Percentiles rank a stretch among this genome's conserved stretches.
Evolutionary conservation across 163 green algal species (phyloP).

Genomic region (Chloromonas sp.): DNA sequence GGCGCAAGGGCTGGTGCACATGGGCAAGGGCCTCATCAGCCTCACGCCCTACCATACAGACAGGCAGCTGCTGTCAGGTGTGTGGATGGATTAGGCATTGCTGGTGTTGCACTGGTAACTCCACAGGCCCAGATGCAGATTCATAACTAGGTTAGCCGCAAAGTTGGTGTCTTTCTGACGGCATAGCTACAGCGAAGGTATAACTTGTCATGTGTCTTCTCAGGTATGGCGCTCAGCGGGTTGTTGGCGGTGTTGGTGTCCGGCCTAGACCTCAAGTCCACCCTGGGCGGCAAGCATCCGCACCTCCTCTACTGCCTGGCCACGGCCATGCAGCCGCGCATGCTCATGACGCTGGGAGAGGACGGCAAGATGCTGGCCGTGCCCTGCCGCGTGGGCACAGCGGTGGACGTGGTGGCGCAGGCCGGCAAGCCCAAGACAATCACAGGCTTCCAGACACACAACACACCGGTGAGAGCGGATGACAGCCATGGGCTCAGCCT

Average conservation of each 20-base stretch:
- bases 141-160: not conserved
- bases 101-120: not conserved
- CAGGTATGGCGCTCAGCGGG: constrained; percentile 75
- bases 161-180: not conserved
- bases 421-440: constrained; percentile 95
- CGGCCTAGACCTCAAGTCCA: constrained; percentile 75
- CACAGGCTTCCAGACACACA: constrained; percentile 97
- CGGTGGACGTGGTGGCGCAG: constrained; percentile 90
- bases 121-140: not conserved
- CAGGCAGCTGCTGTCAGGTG: constrained; percentile 71
- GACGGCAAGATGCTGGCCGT: constrained; percentile 79
- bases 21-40: constrained; percentile 94
- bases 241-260: constrained; percentile 75
- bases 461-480: constrained; percentile 72
- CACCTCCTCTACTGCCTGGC: constrained; percentile 90
- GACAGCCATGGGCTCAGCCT: too few species aligned
- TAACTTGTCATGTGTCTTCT: not conserved
- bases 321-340: constrained; percentile 86
- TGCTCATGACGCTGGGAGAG: constrained; percentile 91
- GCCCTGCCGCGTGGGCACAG: constrained; percentile 75
- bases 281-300: constrained; percentile 81
- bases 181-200: not conserved
- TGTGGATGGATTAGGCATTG: not conserved
- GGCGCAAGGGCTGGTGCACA: constrained; percentile 88
- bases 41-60: constrained; percentile 89